phyloP scores from a whole-genome alignment of 352 stramenopile genomes.

The Phytophthora sojae region DNA sequence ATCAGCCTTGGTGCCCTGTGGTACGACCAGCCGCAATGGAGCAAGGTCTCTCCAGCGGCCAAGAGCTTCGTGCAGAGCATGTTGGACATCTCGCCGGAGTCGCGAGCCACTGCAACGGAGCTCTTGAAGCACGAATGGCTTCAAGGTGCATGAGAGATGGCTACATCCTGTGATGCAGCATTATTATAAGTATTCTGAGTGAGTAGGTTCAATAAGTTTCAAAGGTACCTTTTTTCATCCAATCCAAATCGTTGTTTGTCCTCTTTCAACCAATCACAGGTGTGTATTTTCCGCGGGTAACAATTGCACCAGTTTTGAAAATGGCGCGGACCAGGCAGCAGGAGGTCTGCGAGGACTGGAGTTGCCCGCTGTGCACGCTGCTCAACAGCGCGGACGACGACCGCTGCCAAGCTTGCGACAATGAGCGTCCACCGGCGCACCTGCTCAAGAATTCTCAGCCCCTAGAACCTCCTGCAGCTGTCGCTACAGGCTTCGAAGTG shows the following conservation, averaged over 20 bases:
- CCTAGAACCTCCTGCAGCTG: slow-evolving; percentile 4
- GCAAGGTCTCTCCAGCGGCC: slow-evolving; percentile 72
- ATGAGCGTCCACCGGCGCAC: slow-evolving; percentile 32
- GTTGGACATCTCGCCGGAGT: slow-evolving; percentile 85
- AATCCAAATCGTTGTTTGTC: not conserved
- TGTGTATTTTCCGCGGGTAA: slow-evolving; percentile 23
- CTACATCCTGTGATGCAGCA: slow-evolving; percentile 1
- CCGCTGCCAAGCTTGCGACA: slow-evolving; percentile 64
- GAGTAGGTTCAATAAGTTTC: slow-evolving; percentile 16
- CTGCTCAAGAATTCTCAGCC: slow-evolving; percentile 5
- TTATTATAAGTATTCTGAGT: slow-evolving; percentile 35
- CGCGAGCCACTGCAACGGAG: slow-evolving; percentile 63
- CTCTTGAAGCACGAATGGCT: slow-evolving; percentile 71
- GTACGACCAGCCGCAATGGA: slow-evolving; percentile 92
- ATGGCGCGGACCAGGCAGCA: slow-evolving; percentile 41
- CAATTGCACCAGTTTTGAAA: slow-evolving; percentile 23
- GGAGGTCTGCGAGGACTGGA: slow-evolving; percentile 49
- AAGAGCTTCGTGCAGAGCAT: slow-evolving; percentile 91
- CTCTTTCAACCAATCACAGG: not conserved
- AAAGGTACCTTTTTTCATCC: slow-evolving; percentile 1
- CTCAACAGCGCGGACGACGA: slow-evolving; percentile 58
- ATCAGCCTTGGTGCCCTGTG: slow-evolving; percentile 93
- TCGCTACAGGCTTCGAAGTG: slow-evolving; percentile 10
- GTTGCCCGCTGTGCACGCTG: slow-evolving; percentile 74
- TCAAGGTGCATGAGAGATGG: slow-evolving; percentile 32